Conservation (phyloP, 1,284 basidiomycete species). For the Leccinum pallidistipes region DNA sequence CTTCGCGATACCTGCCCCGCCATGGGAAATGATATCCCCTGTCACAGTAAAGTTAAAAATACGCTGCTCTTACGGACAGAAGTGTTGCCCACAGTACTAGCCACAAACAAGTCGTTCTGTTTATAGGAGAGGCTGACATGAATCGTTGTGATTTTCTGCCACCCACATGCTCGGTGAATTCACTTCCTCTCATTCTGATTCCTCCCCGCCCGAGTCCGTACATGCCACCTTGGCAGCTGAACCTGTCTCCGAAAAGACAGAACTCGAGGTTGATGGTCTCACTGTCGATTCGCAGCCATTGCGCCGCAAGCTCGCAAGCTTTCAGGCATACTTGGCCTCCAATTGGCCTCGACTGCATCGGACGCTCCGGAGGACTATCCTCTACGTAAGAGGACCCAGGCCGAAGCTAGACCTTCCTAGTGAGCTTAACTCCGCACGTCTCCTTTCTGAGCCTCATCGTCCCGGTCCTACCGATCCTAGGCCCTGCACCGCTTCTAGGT, state of each 20-base stretch:
- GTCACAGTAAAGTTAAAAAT: conserved; percentile 5
- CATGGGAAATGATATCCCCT: conserved; percentile 1
- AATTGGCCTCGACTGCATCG: conserved; percentile 23
- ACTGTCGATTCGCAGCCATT: not conserved
- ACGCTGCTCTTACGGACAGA: not conserved
- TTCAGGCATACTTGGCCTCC: conserved; percentile 13
- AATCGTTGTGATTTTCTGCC: not conserved
- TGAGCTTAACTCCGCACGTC: conserved; percentile 8
- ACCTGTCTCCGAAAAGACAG: conserved; percentile 3
- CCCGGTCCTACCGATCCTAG: conserved; percentile 33
- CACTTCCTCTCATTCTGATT: not conserved
- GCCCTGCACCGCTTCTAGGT: conserved; percentile 54
- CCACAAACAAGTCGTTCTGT: not conserved
- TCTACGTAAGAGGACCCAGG: conserved; percentile 58
- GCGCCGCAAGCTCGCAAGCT: conserved; percentile 2
- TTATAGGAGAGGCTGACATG: conserved; percentile 2
- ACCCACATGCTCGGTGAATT: conserved; percentile 13
- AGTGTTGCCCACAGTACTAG: not conserved
- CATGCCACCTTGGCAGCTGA: conserved; percentile 11
- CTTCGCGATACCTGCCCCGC: conserved; percentile 1
- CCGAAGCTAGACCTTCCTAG: conserved; percentile 54
- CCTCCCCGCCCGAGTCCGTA: conserved; percentile 10
- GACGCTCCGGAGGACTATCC: conserved; percentile 1
- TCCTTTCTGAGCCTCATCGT: conserved; percentile 4
- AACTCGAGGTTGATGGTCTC: not conserved